A percentile compares a stretch with the other conserved stretches of the same genome.
Evolutionary conservation across 257 asterid genomes (phyloP).

Genomic region (Solanum rostratum): DNA sequence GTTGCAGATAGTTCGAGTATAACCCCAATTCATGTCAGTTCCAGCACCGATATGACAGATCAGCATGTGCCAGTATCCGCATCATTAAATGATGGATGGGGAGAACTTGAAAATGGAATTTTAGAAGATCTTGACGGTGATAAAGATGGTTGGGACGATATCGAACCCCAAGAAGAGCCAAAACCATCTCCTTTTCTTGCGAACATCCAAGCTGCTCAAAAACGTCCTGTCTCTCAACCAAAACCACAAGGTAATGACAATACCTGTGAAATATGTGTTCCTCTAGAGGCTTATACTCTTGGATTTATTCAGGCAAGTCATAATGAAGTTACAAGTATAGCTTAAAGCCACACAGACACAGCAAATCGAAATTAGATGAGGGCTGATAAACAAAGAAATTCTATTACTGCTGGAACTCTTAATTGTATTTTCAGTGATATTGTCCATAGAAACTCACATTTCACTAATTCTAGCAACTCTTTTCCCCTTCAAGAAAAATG

Average conservation of each 20-base stretch:
- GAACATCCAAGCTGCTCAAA: constrained; percentile 71
- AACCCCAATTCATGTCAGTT: constrained; percentile 35
- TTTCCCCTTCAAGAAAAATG: not conserved
- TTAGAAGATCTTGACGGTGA: constrained; percentile 41
- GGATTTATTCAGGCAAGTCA: not conserved
- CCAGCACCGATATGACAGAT: constrained; percentile 34
- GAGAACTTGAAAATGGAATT: constrained; percentile 77
- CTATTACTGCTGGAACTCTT: not conserved
- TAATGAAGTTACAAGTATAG: not conserved
- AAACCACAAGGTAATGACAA: constrained; percentile 57
- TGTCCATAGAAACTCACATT: not conserved
- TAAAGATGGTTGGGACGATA: constrained; percentile 89
- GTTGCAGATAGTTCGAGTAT: constrained; percentile 36
- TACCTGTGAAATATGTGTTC: not conserved
- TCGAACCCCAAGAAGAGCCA: constrained; percentile 81
- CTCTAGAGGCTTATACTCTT: not conserved
- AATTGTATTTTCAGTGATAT: not conserved
- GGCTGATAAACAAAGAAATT: not conserved
- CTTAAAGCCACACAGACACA: not conserved
- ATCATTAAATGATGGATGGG: constrained; percentile 89
- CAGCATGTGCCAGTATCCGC: constrained; percentile 55
- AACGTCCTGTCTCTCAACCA: constrained; percentile 59
- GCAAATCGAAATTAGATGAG: not conserved
- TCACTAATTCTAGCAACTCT: not conserved
- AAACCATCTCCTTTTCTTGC: constrained; percentile 76